Percentiles rank a stretch among this genome's conserved stretches.
Evolutionary conservation across 2,329 filamentous ascomycete species (phyloP).

Genomic region (Zalaria sp.): DNA sequence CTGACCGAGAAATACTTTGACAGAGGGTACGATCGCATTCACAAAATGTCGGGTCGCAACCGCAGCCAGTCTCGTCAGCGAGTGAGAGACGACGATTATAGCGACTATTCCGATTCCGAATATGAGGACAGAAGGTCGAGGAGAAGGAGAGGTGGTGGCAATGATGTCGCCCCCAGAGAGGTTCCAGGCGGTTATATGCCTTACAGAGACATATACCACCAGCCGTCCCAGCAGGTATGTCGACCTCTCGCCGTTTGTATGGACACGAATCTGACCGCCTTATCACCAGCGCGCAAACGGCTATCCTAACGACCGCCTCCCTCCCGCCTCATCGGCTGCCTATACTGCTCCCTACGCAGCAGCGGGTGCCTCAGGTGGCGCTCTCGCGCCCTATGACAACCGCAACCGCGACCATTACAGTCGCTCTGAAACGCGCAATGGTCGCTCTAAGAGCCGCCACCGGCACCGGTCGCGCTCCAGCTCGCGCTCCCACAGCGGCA

Average conservation of each 20-base stretch:
- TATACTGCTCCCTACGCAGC: background rate
- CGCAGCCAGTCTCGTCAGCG: background rate
- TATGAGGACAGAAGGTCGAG: background rate
- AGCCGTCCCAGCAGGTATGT: no score
- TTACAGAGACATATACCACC: no score
- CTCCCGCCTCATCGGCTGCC: background rate
- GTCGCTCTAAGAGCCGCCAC: constrained; percentile 1
- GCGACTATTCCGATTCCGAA: background rate
- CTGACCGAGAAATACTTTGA: background rate
- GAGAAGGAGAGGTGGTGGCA: no score
- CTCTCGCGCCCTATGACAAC: background rate
- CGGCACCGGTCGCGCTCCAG: constrained; percentile 11
- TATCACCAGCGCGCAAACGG: background rate
- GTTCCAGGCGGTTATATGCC: no score
- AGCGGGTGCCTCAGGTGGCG: background rate
- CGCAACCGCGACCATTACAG: background rate
- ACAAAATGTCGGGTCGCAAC: background rate
- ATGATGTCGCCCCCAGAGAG: no score
- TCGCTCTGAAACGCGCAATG: background rate
- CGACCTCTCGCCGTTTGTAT: no score
- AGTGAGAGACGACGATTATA: background rate
- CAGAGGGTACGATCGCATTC: background rate
- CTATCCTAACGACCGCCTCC: background rate
- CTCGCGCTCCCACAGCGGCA: constrained; percentile 10
- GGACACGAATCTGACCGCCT: no score